Base-by-base conservation (phyloP, 2,329 filamentous ascomycete species). In the Calonectria honghensis region DNA sequence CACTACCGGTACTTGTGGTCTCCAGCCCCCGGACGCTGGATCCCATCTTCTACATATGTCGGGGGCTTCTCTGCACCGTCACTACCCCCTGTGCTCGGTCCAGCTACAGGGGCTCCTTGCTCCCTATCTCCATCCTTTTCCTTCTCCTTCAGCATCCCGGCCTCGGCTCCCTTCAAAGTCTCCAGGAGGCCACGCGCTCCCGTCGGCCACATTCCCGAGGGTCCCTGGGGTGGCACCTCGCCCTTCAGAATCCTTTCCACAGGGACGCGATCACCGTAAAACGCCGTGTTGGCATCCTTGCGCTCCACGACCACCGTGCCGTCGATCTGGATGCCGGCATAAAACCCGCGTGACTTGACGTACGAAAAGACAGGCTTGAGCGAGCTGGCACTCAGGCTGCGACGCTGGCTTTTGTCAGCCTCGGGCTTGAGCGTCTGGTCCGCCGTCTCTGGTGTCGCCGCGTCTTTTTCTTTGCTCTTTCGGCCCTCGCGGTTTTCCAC, bases 281-380 rank as follows among this genome's bases (percentile, higher is more conserved):
- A 98, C 7, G 91, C 91, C 68, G 95, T 93, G 81, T 98, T 98
- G 82, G 96, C 96, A 73, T 96, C 95, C n/a, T 91, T 93, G 66
- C 96, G 91, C 84, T 97, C 95, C 32, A 96, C 94, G 64, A 98
- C 90, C 14, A 98, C 91, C 0, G 95, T 98, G 32, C 96, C 96
- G 81, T 98, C 96, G 41, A 98, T 90, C 80, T 96, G 94, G 1
- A 98, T 91, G 37, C 95, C 95, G 1, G 95, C 96, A 81, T 97
- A 98, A 79, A 98, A 92, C 6, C 96, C 96, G 68, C 95, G 91
- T 63, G 94, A 96, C 86, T 98, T 98, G 85, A 98, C 91, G 83
- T 98, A 98, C 3, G 87, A 88, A 72, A 89, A 90, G n/a, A 89
- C 88, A 3, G 88, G 88, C 79, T 82, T 83, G 74, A 81, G 78